Evolutionary conservation across 2,329 filamentous ascomycete species (phyloP), one percentile per base, ranked within the genome.

Genomic region (Aspergillus sp.): DNA sequence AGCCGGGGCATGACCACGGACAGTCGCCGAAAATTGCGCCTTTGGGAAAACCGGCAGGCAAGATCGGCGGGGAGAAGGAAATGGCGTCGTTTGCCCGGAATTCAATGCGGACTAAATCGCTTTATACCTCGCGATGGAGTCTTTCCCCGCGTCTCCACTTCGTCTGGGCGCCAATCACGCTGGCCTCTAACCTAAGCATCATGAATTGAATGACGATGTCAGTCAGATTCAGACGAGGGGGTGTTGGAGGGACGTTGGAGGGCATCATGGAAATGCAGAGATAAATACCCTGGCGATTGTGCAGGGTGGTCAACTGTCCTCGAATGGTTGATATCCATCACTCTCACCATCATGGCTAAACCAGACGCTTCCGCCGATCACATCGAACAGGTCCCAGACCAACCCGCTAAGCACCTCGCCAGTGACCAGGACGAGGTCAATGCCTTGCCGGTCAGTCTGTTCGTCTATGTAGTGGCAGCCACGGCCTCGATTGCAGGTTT

Each of bases 381-480:
- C 20, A 50, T 55, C 20, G 46, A 55, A 42, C 26, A 22, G 31
- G 54, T 47, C 20, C 6, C 31, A 11, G 51, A 47, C 45, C 45
- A 20, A 7, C 18, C n/a, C 6, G 12, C 18, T 4, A 50, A n/a
- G n/a, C 14, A 18, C 2, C 14, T 36, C 4, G 26, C 31, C n/a
- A 31, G 49, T 10, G 36, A 31, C 12, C 51, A 31, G 4, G 50
- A 31, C 9, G 56, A 31, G 4, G 46, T 80, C 52, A 77, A 80
- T 50, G 65, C 73, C 14, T 74, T 76, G 1, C 70, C 75, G n/a
- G 66, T 75, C 4, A 75, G 73, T 9, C 75, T 65, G 57, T 75
- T 73, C 46, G 74, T 75, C 46, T 78, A 75, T 75, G 63, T 77
- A 12, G 73, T 77, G 14, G 69, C 74, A 14, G 47, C 73, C 18